Conservation (phyloP, 2,329 filamentous ascomycete species). For the Talaromyces verruculosus region DNA sequence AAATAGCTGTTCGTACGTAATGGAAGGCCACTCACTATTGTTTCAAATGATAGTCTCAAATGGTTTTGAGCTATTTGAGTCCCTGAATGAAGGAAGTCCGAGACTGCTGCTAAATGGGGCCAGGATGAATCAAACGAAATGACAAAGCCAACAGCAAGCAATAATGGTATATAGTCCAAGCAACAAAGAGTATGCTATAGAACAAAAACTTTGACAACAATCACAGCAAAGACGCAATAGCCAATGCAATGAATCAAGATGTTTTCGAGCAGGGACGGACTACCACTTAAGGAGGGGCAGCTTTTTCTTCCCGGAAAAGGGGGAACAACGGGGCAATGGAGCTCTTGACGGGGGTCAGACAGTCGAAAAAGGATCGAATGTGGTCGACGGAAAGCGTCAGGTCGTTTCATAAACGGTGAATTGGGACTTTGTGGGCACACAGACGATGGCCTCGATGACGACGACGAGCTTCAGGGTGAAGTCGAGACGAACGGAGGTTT, state of each 20-base stretch:
- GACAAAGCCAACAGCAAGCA: slow-evolving; percentile 21
- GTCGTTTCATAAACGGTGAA: not conserved
- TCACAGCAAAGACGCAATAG: not conserved
- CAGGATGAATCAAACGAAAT: slow-evolving; percentile 14
- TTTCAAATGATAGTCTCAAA: slow-evolving; percentile 17
- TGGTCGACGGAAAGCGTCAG: slow-evolving; percentile 20
- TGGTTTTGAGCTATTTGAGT: slow-evolving; percentile 10
- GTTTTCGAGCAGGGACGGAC: slow-evolving; percentile 4
- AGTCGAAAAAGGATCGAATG: slow-evolving; percentile 26
- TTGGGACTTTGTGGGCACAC: slow-evolving; percentile 9
- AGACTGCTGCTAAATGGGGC: slow-evolving; percentile 11
- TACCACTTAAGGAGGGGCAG: slow-evolving; percentile 19
- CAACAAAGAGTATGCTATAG: slow-evolving; percentile 11
- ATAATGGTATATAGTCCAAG: slow-evolving; percentile 3
- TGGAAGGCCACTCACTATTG: slow-evolving; percentile 13
- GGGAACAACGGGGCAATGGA: slow-evolving; percentile 21
- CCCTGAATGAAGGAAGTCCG: slow-evolving; percentile 12
- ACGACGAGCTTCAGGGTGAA: slow-evolving; percentile 11
- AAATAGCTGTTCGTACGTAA: not conserved
- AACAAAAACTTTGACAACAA: not conserved
- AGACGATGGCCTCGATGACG: slow-evolving; percentile 7
- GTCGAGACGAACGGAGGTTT: slow-evolving; percentile 18
- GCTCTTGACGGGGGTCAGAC: slow-evolving; percentile 13
- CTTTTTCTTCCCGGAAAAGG: slow-evolving; percentile 19
- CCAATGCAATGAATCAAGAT: not conserved